Base-by-base conservation (phyloP, 495 filamentous ascomycete genomes). In the Neurospora sp. region DNA sequence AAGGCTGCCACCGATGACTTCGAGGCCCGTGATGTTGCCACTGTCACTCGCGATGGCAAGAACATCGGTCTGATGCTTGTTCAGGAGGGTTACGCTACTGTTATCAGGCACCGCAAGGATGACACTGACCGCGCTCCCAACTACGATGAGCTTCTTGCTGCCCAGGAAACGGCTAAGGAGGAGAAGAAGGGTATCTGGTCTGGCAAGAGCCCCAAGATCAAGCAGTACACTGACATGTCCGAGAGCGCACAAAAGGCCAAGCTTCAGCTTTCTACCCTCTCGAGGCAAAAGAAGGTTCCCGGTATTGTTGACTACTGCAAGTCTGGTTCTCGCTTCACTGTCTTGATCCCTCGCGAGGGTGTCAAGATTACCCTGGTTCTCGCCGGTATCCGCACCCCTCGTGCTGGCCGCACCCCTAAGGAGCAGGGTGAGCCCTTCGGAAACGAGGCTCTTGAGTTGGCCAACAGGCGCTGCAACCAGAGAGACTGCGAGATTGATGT, bases 251-350 rank as follows among this genome's bases (percentile, higher is more conserved):
- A 97, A 80, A 98, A 97, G 81, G 96, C 96, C 69, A 98, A 97
- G 87, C 90, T 96, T 53, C 93, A 96, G 78, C 85, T 97, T 31
- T 92, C 93, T 5, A 88, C 92, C 40, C 87, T 99, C 20, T 90
- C 93, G 71, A 89, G 95, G 20, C 94, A 97, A 81, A 93, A 92
- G 82, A 93, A 91, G 75, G 91, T 98, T n/a, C 94, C 96, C 4
- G 96, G 92, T 9, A 83, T 99, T 74, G 95, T 99, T 61, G 96
- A 99, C 79, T 99, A 94, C 78, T 96, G 97, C 84, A 97, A 97
- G 83, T 93, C 93, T 16, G 96, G 92, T 39, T 97, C 94, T 35
- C 90, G 96, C 70, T 99, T 99, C 82, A 96, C 92, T 39, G 86
- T 99, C 61, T 85, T 99, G 6, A 89, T 99, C 42, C 96, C 96